Evolutionary conservation across 1,139 yeast species (phyloP), one percentile per base, ranked within the genome.

Genomic region (Arxiozyma heterogenica): DNA sequence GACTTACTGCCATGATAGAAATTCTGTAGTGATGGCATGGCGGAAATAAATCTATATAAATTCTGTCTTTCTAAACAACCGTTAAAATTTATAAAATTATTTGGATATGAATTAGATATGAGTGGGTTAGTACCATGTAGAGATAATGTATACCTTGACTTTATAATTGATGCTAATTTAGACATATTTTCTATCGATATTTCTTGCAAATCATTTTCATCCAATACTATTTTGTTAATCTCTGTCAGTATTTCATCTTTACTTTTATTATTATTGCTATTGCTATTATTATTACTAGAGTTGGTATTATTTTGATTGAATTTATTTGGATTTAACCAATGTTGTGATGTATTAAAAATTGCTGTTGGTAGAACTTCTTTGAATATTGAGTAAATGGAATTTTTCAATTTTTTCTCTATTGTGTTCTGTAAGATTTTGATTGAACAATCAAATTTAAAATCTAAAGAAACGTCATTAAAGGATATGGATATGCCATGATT

Each of bases 91-190:
- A 65, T 53, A 55, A 64, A 47, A 49, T 64, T 53, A 57, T 61
- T 61, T 45, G 48, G 41, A 30, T 25, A n/a, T 25, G 27, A 27
- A 30, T 30, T 38, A 20, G 41, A 45, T 30, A 22, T 20, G 59
- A 64, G 75, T 44, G 76, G 75, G 18, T 39, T 49, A 1, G 87
- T 84, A 1, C 86, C 78, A 52, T 81, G 79, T 51, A 89, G 69
- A 21, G 85, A 80, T 57, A 91, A 74, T 0, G 97, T 87, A 59
- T 87, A 91, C 60, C 96, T 80, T 4, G 93, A 82, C 34, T 85
- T 82, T 55, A 83, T 80, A 57, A 91, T 73, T n/a, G 86, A 78
- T 12, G 87, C 79, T 53, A 86, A 75, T 63, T 86, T 81, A 62
- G 82, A 76, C 74, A 89, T 79, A 64, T 86, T 87, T 1, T 84